These are phyloP conservation scores for Boletellus ananiceps DNA, from an alignment of 768 basidiomycete species.

Conservation along the genomic window DNA sequence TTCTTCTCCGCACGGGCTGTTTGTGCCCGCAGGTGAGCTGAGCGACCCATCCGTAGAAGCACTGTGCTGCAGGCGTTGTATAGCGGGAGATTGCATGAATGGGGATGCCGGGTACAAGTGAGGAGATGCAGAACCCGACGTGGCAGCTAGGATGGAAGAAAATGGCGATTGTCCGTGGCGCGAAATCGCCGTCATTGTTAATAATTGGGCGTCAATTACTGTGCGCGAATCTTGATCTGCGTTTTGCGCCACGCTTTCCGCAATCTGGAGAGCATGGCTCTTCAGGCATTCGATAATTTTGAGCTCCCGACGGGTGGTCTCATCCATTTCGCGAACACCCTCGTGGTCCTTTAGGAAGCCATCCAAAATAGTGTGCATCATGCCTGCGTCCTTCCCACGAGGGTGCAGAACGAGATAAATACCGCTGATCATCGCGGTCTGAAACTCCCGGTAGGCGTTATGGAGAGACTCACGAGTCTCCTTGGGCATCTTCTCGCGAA, in stretches of 20 bases:
- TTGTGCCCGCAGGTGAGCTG: slow-evolving; percentile 57
- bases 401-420: slow-evolving; percentile 83
- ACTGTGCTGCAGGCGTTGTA: slow-evolving; percentile 58
- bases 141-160: slow-evolving; percentile 23
- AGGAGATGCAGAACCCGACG: slow-evolving; percentile 20
- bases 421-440: slow-evolving; percentile 85
- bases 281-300: slow-evolving; percentile 83
- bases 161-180: slow-evolving; percentile 16
- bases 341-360: slow-evolving; percentile 62
- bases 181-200: slow-evolving; percentile 10
- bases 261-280: slow-evolving; percentile 55
- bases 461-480: slow-evolving; percentile 68
- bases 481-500: slow-evolving; percentile 55
- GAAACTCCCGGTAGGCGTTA: slow-evolving; percentile 83
- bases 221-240: slow-evolving; percentile 12
- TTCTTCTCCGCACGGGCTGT: slow-evolving; percentile 70
- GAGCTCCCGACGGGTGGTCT: slow-evolving; percentile 76
- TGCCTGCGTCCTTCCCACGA: slow-evolving; percentile 57
- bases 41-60: slow-evolving; percentile 40
- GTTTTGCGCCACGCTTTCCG: slow-evolving; percentile 30
- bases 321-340: slow-evolving; percentile 61
- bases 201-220: slow-evolving; percentile 35
- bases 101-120: slow-evolving; percentile 26
- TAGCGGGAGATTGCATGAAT: slow-evolving; percentile 42
- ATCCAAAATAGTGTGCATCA: slow-evolving; percentile 78